phyloP scores from a whole-genome alignment of 306 rosid genomes.

The Comarum palustre region DNA sequence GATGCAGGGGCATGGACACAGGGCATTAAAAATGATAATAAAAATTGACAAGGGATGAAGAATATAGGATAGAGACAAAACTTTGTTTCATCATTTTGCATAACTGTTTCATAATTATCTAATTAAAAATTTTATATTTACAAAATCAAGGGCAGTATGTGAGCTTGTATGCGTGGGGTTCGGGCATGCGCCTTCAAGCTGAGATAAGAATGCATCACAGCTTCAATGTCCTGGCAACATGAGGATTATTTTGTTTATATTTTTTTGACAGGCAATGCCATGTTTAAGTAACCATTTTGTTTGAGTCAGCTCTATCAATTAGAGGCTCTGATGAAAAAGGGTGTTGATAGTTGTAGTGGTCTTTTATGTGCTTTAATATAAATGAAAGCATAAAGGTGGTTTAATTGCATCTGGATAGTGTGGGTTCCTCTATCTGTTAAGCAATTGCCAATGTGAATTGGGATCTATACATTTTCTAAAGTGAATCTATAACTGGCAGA shows the following conservation, averaged over 20 bases:
- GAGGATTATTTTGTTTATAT: neutral
- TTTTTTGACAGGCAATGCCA: neutral
- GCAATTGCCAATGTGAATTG: neutral
- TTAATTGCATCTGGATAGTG: neutral
- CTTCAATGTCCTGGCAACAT: neutral
- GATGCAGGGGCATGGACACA: neutral
- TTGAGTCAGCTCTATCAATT: neutral
- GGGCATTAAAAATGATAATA: neutral
- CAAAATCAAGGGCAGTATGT: neutral
- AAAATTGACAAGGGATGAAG: neutral
- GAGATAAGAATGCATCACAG: neutral
- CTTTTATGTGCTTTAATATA: neutral
- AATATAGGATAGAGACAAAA: neutral
- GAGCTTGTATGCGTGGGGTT: neutral
- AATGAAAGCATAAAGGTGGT: neutral
- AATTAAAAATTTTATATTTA: neutral
- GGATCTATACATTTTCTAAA: neutral
- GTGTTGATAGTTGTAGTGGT: neutral
- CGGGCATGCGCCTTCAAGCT: neutral
- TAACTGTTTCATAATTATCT: neutral
- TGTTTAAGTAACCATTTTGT: neutral
- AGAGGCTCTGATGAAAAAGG: neutral
- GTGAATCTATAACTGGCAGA: constrained; percentile 13
- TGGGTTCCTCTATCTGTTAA: neutral
- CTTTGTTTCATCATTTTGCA: neutral